A percentile compares a stretch with the other conserved stretches of the same genome.
phyloP scores from a whole-genome alignment of 495 filamentous ascomycete species.

The Elaphomyces granulatus region DNA sequence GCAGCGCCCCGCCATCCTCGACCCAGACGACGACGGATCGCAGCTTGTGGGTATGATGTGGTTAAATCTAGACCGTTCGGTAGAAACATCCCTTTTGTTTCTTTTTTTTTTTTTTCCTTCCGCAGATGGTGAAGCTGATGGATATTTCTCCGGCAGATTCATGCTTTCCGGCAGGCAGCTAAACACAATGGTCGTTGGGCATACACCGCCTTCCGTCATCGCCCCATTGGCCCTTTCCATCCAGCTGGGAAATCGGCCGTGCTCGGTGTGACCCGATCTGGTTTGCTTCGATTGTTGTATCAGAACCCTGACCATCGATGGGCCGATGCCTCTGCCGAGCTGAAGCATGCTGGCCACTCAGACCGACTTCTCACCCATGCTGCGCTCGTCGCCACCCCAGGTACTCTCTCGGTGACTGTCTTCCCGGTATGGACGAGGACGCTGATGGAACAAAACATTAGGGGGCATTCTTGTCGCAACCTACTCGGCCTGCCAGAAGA shows the following conservation, averaged over 20 bases:
- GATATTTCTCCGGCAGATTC: constrained; percentile 29
- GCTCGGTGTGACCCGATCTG: constrained; percentile 54
- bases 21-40: constrained; percentile 54
- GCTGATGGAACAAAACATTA: no score
- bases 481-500: constrained; percentile 50
- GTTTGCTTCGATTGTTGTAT: constrained; percentile 53
- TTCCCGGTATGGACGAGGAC: no score
- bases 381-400: constrained; percentile 56
- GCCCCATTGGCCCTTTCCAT: constrained; percentile 47
- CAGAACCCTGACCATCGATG: constrained; percentile 52
- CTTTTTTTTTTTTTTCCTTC: constrained; percentile 2
- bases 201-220: constrained; percentile 34
- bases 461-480: constrained; percentile 48
- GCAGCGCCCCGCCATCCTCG: constrained; percentile 38
- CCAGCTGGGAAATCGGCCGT: constrained; percentile 53
- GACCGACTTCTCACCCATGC: constrained; percentile 69
- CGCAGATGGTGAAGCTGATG: no score
- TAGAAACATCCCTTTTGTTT: constrained; percentile 19
- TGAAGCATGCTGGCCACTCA: constrained; percentile 54
- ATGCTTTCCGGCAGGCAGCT: constrained; percentile 37
- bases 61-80: constrained; percentile 49
- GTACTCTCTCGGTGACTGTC: constrained; percentile 26
- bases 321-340: constrained; percentile 48
- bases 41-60: constrained; percentile 75
- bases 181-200: constrained; percentile 37